Conservation (phyloP, 2,329 filamentous ascomycete genomes). For the Fusarium sp. region DNA sequence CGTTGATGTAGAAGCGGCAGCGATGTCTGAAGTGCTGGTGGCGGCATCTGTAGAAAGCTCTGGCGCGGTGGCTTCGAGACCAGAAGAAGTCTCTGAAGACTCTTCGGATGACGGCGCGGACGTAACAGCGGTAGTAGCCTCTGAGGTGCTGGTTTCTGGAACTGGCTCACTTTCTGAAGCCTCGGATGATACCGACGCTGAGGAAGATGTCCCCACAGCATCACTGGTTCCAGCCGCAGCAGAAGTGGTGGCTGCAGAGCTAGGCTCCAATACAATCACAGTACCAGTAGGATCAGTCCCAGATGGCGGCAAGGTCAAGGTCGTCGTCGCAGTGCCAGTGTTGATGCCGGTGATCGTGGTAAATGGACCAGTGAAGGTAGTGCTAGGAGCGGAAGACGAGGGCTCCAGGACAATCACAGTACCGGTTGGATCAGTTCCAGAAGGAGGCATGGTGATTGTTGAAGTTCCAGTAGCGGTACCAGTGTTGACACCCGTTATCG, state of each 20-base stretch:
- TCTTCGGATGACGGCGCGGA: not conserved
- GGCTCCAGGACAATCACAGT: not conserved
- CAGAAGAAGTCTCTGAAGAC: not conserved
- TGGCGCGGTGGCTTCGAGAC: not conserved
- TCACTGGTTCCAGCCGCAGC: not conserved
- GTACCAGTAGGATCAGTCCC: not conserved
- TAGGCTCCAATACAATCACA: not conserved
- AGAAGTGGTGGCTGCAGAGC: not conserved
- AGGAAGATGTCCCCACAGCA: not conserved
- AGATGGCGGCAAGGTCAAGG: not conserved
- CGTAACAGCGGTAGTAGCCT: not conserved
- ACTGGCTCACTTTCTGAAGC: not conserved
- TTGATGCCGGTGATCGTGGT: not conserved
- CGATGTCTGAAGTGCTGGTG: not conserved
- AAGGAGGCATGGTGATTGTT: not conserved
- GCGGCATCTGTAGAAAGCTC: not conserved
- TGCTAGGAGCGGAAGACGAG: not conserved
- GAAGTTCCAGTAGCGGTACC: not conserved
- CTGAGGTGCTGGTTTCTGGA: not conserved
- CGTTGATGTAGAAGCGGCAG: not conserved
- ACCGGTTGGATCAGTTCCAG: not conserved
- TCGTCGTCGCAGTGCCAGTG: not conserved
- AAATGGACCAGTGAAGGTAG: not conserved
- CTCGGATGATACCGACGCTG: not conserved
- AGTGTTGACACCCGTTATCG: not conserved